phyloP scores from a whole-genome alignment of 306 rosid genomes.

The Leucaena leucocephala region DNA sequence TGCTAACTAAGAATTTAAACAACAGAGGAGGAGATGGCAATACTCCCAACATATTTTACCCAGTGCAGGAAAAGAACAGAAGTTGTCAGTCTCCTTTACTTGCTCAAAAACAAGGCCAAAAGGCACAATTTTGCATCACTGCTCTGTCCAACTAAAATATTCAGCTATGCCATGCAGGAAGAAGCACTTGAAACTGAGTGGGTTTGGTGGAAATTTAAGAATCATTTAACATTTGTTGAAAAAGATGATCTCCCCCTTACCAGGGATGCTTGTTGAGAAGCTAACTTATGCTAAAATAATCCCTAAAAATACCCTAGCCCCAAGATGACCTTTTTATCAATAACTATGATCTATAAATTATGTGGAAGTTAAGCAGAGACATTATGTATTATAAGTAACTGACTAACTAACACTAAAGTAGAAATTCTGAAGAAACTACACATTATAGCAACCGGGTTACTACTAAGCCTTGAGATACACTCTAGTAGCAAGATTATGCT shows the following conservation, averaged over 20 bases:
- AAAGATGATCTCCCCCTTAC: conserved; percentile 61
- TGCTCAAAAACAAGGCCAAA: conserved; percentile 71
- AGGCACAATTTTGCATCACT: conserved; percentile 55
- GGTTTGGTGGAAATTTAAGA: conserved; percentile 48
- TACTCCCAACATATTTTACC: conserved; percentile 88
- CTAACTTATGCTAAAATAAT: conserved; percentile 42
- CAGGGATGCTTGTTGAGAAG: conserved; percentile 54
- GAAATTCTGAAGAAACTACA: conserved; percentile 16
- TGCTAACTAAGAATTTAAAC: conserved; percentile 52
- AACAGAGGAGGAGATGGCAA: conserved; percentile 68
- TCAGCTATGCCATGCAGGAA: conserved; percentile 57
- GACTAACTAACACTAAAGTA: background rate
- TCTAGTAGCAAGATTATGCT: conserved; percentile 5
- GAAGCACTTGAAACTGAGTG: conserved; percentile 57
- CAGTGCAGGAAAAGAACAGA: conserved; percentile 78
- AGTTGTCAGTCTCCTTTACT: conserved; percentile 78
- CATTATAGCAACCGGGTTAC: conserved; percentile 13
- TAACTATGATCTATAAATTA: conserved; percentile 32
- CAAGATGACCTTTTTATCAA: conserved; percentile 48
- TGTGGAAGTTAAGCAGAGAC: conserved; percentile 32
- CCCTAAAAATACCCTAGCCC: conserved; percentile 50
- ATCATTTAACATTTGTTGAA: conserved; percentile 48
- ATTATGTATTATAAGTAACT: conserved; percentile 7
- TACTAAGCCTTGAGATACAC: conserved; percentile 1
- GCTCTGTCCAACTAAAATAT: conserved; percentile 70